These are phyloP conservation scores for Penicillium chermesinum DNA, from an alignment of 495 filamentous ascomycete species.

Conservation along the genomic window DNA sequence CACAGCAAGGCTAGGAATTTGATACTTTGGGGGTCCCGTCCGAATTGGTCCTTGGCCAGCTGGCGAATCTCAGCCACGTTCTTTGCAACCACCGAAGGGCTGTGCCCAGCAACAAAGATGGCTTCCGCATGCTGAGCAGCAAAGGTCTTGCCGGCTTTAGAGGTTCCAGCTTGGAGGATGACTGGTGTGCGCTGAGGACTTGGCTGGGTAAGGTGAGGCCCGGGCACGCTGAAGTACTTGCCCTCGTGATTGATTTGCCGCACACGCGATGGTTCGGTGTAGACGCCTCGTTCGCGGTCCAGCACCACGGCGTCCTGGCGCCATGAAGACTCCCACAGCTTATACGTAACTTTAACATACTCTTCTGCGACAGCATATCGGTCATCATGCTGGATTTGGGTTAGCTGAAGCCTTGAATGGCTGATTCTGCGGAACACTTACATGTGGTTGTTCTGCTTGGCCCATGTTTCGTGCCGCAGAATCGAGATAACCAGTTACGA, in stretches of 20 bases:
- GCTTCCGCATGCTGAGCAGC: slow-evolving; percentile 56
- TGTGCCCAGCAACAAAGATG: slow-evolving; percentile 48
- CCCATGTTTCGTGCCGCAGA: slow-evolving; percentile 61
- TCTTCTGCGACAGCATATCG: slow-evolving; percentile 64
- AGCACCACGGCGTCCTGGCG: slow-evolving; percentile 58
- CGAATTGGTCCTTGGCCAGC: slow-evolving; percentile 39
- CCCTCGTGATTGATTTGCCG: slow-evolving; percentile 62
- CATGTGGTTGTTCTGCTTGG: slow-evolving; percentile 45
- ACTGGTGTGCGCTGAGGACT: slow-evolving; percentile 62
- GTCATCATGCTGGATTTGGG: slow-evolving; percentile 54
- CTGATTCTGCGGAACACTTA: slow-evolving; percentile 7
- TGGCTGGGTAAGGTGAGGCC: slow-evolving; percentile 60
- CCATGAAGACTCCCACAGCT: slow-evolving; percentile 66
- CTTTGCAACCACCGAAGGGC: slow-evolving; percentile 41
- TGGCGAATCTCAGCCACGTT: slow-evolving; percentile 48
- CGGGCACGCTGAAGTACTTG: slow-evolving; percentile 60
- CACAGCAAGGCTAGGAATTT: slow-evolving; percentile 52
- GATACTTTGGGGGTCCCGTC: slow-evolving; percentile 44
- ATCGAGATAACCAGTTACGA: slow-evolving; percentile 65
- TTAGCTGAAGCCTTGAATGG: neutral
- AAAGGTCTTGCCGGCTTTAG: slow-evolving; percentile 57
- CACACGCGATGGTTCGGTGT: slow-evolving; percentile 55
- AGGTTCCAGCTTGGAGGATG: slow-evolving; percentile 61
- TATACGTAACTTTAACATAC: slow-evolving; percentile 65
- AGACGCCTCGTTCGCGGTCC: slow-evolving; percentile 50